Evolutionary conservation across 2,329 filamentous ascomycete species (phyloP).

Genomic region (Aschersonia sp.): DNA sequence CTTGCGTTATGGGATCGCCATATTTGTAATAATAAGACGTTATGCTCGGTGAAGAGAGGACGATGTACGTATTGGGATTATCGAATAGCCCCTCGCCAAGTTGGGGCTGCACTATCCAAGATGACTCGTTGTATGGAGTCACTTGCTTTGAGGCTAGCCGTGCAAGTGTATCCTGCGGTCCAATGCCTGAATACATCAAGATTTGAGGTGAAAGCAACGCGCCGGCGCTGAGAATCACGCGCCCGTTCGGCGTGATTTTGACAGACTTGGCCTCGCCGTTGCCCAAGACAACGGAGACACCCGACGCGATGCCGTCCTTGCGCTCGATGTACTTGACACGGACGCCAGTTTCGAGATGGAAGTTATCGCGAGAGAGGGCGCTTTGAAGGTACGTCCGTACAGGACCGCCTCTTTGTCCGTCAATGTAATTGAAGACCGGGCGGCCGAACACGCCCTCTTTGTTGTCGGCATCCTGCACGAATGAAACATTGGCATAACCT

Average conservation of each 20-base stretch:
- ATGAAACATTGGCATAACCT: constrained; percentile 29
- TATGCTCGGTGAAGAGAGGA: constrained; percentile 25
- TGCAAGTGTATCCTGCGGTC: constrained; percentile 18
- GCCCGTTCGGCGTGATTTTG: constrained; percentile 7
- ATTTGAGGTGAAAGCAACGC: constrained; percentile 23
- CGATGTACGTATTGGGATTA: constrained; percentile 40
- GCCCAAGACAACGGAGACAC: constrained; percentile 21
- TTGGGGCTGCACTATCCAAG: constrained; percentile 32
- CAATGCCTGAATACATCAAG: constrained; percentile 29
- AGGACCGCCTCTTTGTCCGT: constrained; percentile 34
- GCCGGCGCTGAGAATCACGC: constrained; percentile 25
- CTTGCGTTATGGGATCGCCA: constrained; percentile 22
- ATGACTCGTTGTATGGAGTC: constrained; percentile 13
- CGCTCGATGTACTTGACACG: constrained; percentile 29
- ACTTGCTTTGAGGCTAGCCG: constrained; percentile 9
- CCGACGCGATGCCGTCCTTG: constrained; percentile 21
- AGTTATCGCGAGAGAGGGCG: constrained; percentile 24
- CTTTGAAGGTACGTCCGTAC: constrained; percentile 32
- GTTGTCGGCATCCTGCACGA: constrained; percentile 28
- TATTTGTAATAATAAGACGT: constrained; percentile 34
- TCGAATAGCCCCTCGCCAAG: constrained; percentile 37
- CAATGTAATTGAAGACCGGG: constrained; percentile 30
- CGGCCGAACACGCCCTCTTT: constrained; percentile 34
- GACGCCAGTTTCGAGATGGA: constrained; percentile 27
- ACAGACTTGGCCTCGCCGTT: constrained; percentile 16